Evolutionary conservation across 2,329 filamentous ascomycete species (phyloP), one percentile per base, ranked within the genome.

Genomic region (Diaporthe aspalathi): DNA sequence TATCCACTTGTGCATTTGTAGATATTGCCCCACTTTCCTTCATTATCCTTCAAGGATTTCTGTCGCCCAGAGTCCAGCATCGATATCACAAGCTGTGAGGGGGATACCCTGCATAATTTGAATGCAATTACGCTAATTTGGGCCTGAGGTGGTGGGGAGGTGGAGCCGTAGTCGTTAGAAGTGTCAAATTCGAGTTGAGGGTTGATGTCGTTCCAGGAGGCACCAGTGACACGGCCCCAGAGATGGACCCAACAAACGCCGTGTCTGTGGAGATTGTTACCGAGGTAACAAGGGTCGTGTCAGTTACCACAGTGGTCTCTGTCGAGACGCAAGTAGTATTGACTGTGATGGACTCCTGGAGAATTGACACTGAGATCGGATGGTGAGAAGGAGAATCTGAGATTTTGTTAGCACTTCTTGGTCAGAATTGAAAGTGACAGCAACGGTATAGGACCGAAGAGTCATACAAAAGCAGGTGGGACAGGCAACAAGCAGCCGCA

Each of bases 201-300:
- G 29, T 57, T 7, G 40, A 57, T 9, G 43, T 20, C 8, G 38
- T 38, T 24, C 12, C 24, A 40, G 67, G 29, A 5, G 45, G 35
- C 60, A 65, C 45, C 20, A 68, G 11, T 20, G 53, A 68, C 8
- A 52, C 53, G 11, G 53, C 50, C 22, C 43, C 67, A 32, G 67
- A 68, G 1, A 50, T 29, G 17, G 20, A 24, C 7, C 38, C 67
- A 12, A 45, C 67, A 2, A 43, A 50, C 3, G 24, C 32, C 29
- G 67, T 68, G 43, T n/a, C 67, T 16, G 67, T 68, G 53, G 67
- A 50, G 17, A n/a, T 49, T 22, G 54, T 60, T 16, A 68, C 43
- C 20, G 43, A 50, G n/a, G 53, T 68, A 11, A 68, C 17, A 5
- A 60, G 17, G n/a, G 67, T 60, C 17, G 67, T 68, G 16, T 68